phyloP scores from a whole-genome alignment of 2,329 filamentous ascomycete species.

The Fusarium transvaalense region DNA sequence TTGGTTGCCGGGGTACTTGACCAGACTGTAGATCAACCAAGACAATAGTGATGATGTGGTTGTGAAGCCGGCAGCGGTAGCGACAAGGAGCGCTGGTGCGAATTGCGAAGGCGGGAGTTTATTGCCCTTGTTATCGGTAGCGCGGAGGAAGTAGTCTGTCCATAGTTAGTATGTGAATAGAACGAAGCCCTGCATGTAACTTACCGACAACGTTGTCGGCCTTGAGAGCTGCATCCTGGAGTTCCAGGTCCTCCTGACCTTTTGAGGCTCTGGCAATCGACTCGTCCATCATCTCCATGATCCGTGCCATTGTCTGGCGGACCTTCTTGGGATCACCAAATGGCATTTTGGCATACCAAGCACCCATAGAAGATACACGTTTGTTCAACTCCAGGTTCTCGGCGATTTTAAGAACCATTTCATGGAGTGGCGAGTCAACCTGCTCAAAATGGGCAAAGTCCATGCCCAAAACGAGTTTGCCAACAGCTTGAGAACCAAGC shows the following conservation, averaged over 20 bases:
- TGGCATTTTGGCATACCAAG: slow-evolving; percentile 68
- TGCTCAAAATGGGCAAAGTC: slow-evolving; percentile 60
- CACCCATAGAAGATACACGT: slow-evolving; percentile 64
- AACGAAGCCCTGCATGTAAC: accelerated
- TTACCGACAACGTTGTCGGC: slow-evolving; percentile 56
- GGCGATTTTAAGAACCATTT: slow-evolving; percentile 65
- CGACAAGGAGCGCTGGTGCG: slow-evolving; percentile 58
- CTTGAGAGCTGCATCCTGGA: slow-evolving; percentile 63
- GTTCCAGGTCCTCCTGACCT: slow-evolving; percentile 55
- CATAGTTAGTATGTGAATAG: not conserved
- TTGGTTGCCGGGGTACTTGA: slow-evolving; percentile 67
- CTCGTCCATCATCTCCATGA: slow-evolving; percentile 54
- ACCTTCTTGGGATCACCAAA: slow-evolving; percentile 68
- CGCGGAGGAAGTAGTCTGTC: slow-evolving; percentile 65
- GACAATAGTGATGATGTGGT: slow-evolving; percentile 70
- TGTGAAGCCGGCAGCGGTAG: slow-evolving; percentile 70
- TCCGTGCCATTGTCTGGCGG: slow-evolving; percentile 49
- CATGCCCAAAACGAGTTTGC: slow-evolving; percentile 59
- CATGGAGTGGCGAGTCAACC: slow-evolving; percentile 61
- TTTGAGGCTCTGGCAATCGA: slow-evolving; percentile 54
- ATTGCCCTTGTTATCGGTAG: slow-evolving; percentile 65
- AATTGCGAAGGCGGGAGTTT: slow-evolving; percentile 58
- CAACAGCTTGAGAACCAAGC: slow-evolving; percentile 60
- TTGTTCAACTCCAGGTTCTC: slow-evolving; percentile 68
- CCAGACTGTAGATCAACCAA: slow-evolving; percentile 68